These are phyloP conservation scores for Trichocladium antarcticum DNA, from an alignment of 495 filamentous ascomycete species.

Conservation along the genomic window DNA sequence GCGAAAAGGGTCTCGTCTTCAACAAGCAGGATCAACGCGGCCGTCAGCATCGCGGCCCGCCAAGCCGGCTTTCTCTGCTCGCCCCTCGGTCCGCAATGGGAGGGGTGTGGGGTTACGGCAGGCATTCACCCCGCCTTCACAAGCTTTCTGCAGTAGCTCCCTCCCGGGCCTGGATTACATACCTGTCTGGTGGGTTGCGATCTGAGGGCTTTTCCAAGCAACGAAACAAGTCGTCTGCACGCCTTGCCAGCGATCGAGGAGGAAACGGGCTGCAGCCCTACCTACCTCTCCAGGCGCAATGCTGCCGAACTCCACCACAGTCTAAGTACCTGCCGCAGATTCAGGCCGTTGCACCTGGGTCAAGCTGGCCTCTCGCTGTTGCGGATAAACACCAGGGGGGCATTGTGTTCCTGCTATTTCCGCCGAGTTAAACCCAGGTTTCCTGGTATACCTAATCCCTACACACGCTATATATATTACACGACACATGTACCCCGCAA, in stretches of 20 bases:
- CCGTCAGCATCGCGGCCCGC: too few relatives aligned
- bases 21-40: too few relatives aligned
- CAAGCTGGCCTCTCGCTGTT: constrained; percentile 4
- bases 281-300: too few relatives aligned
- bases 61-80: neutral
- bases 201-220: constrained; percentile 24
- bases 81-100: neutral
- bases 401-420: constrained; percentile 20
- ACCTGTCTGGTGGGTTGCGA: neutral
- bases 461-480: too few relatives aligned
- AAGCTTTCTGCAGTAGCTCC: too few relatives aligned
- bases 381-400: constrained; percentile 12
- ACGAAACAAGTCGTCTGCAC: constrained; percentile 21
- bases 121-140: constrained; percentile 8
- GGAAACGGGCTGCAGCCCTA: constrained; percentile 12
- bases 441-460: neutral
- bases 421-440: constrained; percentile 9
- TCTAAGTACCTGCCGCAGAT: constrained; percentile 24
- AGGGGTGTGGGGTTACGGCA: neutral
- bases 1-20: too few relatives aligned
- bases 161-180: too few relatives aligned
- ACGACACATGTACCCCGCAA: constrained; percentile 15
- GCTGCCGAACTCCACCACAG: too few relatives aligned
- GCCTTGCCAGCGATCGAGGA: neutral
- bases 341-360: constrained; percentile 9